These are phyloP conservation scores for Pontederia crassipes DNA, from an alignment of 176 grass and related monocot genomes.

Conservation along the genomic window DNA sequence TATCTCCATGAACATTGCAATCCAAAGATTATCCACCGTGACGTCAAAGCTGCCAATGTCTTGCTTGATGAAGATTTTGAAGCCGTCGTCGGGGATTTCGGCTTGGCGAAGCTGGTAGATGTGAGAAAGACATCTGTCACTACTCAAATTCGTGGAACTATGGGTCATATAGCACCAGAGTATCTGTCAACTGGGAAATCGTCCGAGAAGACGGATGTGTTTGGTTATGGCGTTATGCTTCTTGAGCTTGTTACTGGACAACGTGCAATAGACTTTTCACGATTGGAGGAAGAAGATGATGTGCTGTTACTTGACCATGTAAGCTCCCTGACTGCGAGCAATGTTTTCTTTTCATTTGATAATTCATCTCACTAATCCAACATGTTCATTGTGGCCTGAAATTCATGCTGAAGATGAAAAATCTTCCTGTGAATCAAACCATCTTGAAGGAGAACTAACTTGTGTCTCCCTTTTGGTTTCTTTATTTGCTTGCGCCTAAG, in stretches of 20 bases:
- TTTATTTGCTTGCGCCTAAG: no score
- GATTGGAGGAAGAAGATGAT: constrained; percentile 94
- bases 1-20: constrained; percentile 97
- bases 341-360: not conserved
- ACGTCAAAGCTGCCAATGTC: constrained; percentile 93
- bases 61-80: constrained; percentile 93
- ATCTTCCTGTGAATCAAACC: no score
- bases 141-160: constrained; percentile 90
- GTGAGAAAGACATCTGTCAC: constrained; percentile 93
- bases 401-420: no score
- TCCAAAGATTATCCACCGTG: constrained; percentile 94
- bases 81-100: constrained; percentile 88
- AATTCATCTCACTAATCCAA: not conserved
- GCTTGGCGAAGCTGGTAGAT: constrained; percentile 87
- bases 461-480: no score
- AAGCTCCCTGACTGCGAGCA: constrained; percentile 12
- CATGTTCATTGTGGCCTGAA: no score
- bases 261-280: constrained; percentile 86
- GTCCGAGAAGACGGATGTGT: constrained; percentile 89
- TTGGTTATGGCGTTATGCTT: constrained; percentile 95
- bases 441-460: no score
- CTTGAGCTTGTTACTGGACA: constrained; percentile 91
- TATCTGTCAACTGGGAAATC: constrained; percentile 95
- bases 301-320: constrained; percentile 95
- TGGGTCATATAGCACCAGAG: constrained; percentile 97